Percentiles rank a stretch among this genome's conserved stretches.
phyloP scores from a whole-genome alignment of 192 early-diverging fungal species.

The Allomyces javanicus region DNA sequence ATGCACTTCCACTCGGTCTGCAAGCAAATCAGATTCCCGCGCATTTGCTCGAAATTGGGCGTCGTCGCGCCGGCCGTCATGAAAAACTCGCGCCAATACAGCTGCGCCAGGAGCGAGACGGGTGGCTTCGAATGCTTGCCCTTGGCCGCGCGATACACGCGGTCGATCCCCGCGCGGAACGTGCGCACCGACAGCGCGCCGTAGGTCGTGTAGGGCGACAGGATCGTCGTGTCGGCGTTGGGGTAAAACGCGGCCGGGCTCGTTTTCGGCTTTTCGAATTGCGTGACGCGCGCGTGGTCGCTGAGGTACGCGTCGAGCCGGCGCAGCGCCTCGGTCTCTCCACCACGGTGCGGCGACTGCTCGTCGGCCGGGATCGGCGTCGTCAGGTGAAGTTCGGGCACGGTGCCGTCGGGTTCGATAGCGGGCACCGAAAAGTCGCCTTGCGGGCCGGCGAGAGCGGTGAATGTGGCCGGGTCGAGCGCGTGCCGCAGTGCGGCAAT shows the following conservation, averaged over 20 bases:
- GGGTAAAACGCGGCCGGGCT: constrained; percentile 7
- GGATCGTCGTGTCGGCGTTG: constrained; percentile 8
- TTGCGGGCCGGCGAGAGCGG: constrained; percentile 1
- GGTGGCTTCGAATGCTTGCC: constrained; percentile 2
- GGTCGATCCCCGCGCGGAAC: background rate
- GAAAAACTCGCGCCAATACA: constrained; percentile 11
- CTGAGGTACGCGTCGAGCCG: background rate
- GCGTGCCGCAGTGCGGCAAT: background rate
- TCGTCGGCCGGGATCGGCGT: background rate
- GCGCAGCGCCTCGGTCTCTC: constrained; percentile 4
- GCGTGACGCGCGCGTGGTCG: constrained; percentile 2
- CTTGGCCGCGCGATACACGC: background rate
- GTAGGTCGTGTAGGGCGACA: constrained; percentile 11
- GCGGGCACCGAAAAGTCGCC: constrained; percentile 1
- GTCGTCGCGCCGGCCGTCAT: constrained; percentile 1
- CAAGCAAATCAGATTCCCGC: background rate
- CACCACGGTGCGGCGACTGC: background rate
- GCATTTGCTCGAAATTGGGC: constrained; percentile 3
- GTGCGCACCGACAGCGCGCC: constrained; percentile 7
- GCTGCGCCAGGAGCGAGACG: constrained; percentile 1
- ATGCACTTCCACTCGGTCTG: constrained; percentile 9
- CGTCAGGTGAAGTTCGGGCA: too few species aligned
- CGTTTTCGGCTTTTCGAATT: constrained; percentile 13
- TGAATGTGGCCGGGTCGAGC: background rate
- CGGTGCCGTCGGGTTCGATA: too few species aligned